These are phyloP conservation scores for Firmiana major DNA, from an alignment of 345 rosid species.

Conservation along the genomic window DNA sequence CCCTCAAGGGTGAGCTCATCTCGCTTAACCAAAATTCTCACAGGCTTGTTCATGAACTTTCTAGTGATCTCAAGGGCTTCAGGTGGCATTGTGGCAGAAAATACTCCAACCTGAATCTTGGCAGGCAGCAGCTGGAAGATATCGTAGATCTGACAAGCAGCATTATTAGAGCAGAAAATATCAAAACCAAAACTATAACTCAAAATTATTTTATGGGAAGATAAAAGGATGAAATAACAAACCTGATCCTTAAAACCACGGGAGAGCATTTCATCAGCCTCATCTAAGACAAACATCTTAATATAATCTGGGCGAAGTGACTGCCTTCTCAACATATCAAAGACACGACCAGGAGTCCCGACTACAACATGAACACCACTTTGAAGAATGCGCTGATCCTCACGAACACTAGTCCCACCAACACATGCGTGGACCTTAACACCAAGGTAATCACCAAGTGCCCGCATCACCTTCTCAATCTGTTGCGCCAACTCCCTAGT, in stretches of 20 bases:
- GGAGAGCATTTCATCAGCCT: constrained; percentile 98
- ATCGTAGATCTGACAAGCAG: constrained; percentile 59
- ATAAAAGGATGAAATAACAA: constrained; percentile 8
- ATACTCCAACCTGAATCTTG: constrained; percentile 77
- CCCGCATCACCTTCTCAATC: constrained; percentile 96
- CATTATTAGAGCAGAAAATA: not conserved
- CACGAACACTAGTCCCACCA: constrained; percentile 94
- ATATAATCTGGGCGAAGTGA: constrained; percentile 79
- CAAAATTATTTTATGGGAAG: not conserved
- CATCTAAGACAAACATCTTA: constrained; percentile 86
- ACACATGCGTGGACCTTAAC: constrained; percentile 96
- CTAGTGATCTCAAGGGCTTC: constrained; percentile 90
- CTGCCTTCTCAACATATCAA: constrained; percentile 88
- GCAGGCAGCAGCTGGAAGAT: constrained; percentile 76
- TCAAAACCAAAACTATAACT: not conserved
- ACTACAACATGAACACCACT: constrained; percentile 94
- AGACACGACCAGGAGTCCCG: constrained; percentile 97
- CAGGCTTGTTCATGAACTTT: constrained; percentile 88
- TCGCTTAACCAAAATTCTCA: constrained; percentile 80
- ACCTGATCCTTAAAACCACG: constrained; percentile 97
- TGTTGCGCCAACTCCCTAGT: constrained; percentile 93
- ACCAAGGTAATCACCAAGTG: constrained; percentile 86
- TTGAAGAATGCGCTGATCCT: constrained; percentile 88
- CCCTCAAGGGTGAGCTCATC: constrained; percentile 93
- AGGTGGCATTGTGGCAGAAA: constrained; percentile 94